Conservation (phyloP, 1,139 yeast species). For the Kazachstania sp. region DNA sequence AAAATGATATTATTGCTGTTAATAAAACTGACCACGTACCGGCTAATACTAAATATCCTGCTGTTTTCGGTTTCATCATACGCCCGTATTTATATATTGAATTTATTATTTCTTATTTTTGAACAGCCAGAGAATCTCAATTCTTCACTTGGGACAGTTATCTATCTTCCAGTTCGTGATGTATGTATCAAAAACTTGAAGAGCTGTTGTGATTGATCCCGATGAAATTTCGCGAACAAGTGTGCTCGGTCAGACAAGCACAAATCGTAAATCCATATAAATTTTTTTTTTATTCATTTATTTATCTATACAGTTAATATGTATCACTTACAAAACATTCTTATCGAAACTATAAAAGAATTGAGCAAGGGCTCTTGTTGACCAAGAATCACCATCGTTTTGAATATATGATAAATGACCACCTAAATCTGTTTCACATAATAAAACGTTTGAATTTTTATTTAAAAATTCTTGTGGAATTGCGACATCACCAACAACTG, state of each 20-base stretch:
- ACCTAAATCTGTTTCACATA: constrained; percentile 67
- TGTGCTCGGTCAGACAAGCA: no score
- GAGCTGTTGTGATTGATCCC: no score
- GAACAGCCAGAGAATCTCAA: no score
- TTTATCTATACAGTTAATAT: background rate
- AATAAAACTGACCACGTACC: constrained; percentile 4
- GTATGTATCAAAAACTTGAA: no score
- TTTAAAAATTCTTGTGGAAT: constrained; percentile 56
- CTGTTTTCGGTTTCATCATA: constrained; percentile 7
- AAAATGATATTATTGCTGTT: constrained; percentile 4
- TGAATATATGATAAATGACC: constrained; percentile 75
- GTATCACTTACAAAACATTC: background rate
- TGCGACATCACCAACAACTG: constrained; percentile 58
- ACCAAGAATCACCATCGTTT: constrained; percentile 62
- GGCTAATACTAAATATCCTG: constrained; percentile 4
- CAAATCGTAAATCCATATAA: background rate
- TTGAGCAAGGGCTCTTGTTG: constrained; percentile 52
- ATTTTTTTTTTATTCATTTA: background rate
- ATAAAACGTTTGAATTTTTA: constrained; percentile 59
- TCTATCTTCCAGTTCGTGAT: no score
- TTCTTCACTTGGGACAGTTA: no score
- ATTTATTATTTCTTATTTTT: background rate
- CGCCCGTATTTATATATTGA: background rate
- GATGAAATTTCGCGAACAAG: no score
- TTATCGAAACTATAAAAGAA: constrained; percentile 48